These are phyloP conservation scores for Delitschia confertaspora DNA, from an alignment of 495 filamentous ascomycete species.

Conservation along the genomic window DNA sequence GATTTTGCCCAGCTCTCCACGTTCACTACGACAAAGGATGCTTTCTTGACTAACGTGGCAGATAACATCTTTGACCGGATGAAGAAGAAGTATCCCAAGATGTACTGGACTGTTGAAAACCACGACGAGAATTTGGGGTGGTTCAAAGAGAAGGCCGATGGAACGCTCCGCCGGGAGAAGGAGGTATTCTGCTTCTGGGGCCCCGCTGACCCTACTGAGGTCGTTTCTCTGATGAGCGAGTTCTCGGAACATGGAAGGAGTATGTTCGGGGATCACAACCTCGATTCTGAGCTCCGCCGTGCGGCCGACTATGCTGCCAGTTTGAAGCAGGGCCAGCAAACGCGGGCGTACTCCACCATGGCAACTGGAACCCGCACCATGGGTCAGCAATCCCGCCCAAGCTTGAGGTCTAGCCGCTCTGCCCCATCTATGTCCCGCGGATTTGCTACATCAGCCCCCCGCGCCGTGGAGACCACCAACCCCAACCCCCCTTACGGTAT, in stretches of 20 bases:
- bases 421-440: conserved; percentile 30
- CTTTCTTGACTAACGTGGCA: conserved; percentile 93
- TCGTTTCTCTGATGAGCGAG: conserved; percentile 78
- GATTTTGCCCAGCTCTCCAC: conserved; percentile 73
- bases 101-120: conserved; percentile 95
- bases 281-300: conserved; percentile 72
- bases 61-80: conserved; percentile 93
- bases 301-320: conserved; percentile 58
- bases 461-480: conserved; percentile 56
- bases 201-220: conserved; percentile 73
- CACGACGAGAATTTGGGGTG: conserved; percentile 96
- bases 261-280: conserved; percentile 86
- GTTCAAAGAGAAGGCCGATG: conserved; percentile 97
- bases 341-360: conserved; percentile 26
- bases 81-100: conserved; percentile 82
- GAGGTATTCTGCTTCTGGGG: conserved; percentile 98
- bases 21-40: conserved; percentile 89
- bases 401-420: conserved; percentile 2
- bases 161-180: conserved; percentile 72
- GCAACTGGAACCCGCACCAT: conserved; percentile 8
- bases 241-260: conserved; percentile 75
- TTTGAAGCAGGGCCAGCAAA: conserved; percentile 42
- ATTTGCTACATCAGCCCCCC: conserved; percentile 42
- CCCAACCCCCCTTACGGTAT: conserved; percentile 95
- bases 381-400: conserved; percentile 11